Percentiles rank a stretch among this genome's conserved stretches.
Evolutionary conservation across 441 rosid species (phyloP).

Genomic region (Macaranga tanarius): DNA sequence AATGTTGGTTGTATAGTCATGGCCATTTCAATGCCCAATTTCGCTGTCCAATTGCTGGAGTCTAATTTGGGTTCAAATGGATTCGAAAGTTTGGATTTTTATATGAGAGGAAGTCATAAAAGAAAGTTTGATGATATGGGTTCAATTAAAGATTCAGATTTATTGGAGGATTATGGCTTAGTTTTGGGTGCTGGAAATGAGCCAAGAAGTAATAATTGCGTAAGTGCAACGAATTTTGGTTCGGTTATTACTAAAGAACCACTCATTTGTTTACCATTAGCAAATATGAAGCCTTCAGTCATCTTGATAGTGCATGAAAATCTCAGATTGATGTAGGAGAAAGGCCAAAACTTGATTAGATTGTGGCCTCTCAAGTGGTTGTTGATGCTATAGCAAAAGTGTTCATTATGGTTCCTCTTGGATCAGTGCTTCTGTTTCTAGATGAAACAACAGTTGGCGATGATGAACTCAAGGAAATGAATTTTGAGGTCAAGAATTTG

Average conservation of each 20-base stretch:
- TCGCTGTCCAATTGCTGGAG: constrained; percentile 41
- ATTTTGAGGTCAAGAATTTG: constrained; percentile 56
- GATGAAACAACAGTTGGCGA: constrained; percentile 48
- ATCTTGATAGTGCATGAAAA: constrained; percentile 37
- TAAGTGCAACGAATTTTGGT: neutral
- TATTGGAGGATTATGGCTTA: constrained; percentile 12
- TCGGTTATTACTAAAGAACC: constrained; percentile 22
- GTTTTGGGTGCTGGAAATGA: constrained; percentile 15
- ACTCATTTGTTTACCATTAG: constrained; percentile 36
- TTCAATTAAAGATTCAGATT: constrained; percentile 11
- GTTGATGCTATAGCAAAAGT: constrained; percentile 53
- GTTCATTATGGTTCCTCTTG: constrained; percentile 52
- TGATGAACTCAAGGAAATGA: constrained; percentile 42
- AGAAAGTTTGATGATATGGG: no score
- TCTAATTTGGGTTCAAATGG: constrained; percentile 20
- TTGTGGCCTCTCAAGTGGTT: constrained; percentile 39
- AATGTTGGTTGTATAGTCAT: constrained; percentile 66
- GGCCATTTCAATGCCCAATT: constrained; percentile 66
- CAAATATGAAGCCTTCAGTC: constrained; percentile 46
- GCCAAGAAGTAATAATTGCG: neutral
- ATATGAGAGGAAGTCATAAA: no score
- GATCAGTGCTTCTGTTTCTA: constrained; percentile 70
- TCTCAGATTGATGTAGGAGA: constrained; percentile 11
- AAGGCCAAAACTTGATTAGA: constrained; percentile 34
- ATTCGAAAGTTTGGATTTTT: constrained; percentile 24